Base-by-base conservation (phyloP, 208 protist species). In the Leishmania gerbilli region DNA sequence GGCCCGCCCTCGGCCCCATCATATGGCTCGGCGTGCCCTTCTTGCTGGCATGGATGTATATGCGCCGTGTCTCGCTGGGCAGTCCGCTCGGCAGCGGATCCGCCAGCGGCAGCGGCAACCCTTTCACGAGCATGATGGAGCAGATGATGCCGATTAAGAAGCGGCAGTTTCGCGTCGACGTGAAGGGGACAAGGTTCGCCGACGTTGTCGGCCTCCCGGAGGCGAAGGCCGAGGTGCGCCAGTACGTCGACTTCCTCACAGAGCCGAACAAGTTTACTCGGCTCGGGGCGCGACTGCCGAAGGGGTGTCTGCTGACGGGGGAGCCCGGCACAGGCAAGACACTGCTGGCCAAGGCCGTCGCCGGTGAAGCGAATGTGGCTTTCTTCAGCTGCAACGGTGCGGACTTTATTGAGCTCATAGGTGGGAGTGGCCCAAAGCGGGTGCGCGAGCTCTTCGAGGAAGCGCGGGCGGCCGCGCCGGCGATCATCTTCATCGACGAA, bases 401-500 rank as follows among this genome's bases (percentile, higher is more conserved):
- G 17, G 98, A 99, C 81, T 99, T 99, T 81, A 95, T 99, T 62
- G 98, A 99, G 89, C 96, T 99, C 74, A 98, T 99, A 83, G 97
- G 98, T n/a, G 98, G 98, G 45, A 97, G 97, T 81, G 97, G 97
- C 31, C 97, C 97, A 31, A 93, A 98, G 83, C 90, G 98, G 71
- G 97, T 99, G 40, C 92, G 99, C 17, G 98, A 99, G 83, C 91
- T 99, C 37, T 99, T 99, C 90, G 82, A 88, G 42, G 90, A 99
- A 90, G 99, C 99, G 6, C 88, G 97, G 47, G 90, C 90, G 42
- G 98, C 95, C 31, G 90, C 97, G n/a, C 99, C 98, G 19, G 95
- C 96, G 65, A 99, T 99, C 82, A 91, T 99, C 74, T 99, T 99
- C 81, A 99, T 99, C 74, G 99, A 99, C 84, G 99, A 99, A 88